Evolutionary conservation across 352 stramenopile genomes (phyloP).

Genomic region (Globisporangium recalcitrans): DNA sequence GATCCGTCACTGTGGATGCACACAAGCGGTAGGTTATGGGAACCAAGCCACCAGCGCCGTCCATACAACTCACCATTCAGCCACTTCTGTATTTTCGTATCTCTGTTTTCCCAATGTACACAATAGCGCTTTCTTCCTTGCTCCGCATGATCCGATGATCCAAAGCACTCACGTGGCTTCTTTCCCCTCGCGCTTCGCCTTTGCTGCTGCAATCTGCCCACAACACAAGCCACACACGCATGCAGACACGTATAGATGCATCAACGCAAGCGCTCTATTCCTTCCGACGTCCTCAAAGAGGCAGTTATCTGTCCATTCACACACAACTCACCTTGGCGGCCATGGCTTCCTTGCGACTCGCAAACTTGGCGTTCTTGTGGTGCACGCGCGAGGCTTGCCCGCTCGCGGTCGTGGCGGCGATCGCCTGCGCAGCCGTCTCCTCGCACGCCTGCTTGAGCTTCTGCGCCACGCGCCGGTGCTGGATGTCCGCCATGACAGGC

Average conservation of each 20-base stretch:
- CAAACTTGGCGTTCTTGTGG: conserved; percentile 84
- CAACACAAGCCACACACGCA: conserved; percentile 1
- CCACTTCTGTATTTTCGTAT: no score
- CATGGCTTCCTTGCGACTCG: conserved; percentile 76
- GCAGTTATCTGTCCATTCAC: no score
- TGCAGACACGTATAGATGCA: conserved; percentile 1
- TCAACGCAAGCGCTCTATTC: neutral
- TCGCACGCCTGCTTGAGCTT: conserved; percentile 76
- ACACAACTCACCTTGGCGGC: conserved; percentile 61
- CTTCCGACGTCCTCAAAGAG: no score
- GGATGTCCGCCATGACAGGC: conserved; percentile 45
- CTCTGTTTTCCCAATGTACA: no score
- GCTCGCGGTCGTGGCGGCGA: conserved; percentile 59
- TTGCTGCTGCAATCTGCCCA: conserved; percentile 64
- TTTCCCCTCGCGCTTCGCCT: conserved; percentile 67
- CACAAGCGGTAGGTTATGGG: no score
- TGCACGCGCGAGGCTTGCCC: conserved; percentile 72
- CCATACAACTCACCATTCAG: no score
- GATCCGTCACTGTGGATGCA: no score
- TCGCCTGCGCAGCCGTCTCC: conserved; percentile 76
- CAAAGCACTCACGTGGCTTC: conserved; percentile 5
- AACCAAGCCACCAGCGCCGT: no score
- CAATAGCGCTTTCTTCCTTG: no score
- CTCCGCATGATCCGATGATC: no score
- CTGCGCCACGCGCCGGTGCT: conserved; percentile 63